phyloP scores from a whole-genome alignment of 768 basidiomycete species.

The Leccinum subgranulosum region DNA sequence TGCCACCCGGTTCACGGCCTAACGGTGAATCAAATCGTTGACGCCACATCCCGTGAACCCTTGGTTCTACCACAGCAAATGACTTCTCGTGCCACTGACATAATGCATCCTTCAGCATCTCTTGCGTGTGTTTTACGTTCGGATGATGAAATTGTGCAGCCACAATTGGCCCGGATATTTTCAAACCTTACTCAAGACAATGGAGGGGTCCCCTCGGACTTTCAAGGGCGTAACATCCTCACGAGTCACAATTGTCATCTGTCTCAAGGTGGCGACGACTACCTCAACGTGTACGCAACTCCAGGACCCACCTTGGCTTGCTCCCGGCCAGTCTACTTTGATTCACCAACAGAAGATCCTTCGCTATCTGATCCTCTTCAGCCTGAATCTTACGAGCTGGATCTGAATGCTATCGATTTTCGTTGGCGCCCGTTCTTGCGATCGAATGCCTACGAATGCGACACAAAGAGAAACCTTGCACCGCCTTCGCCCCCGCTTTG shows the following conservation, averaged over 20 bases:
- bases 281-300: constrained; percentile 36
- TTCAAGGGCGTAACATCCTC: constrained; percentile 3
- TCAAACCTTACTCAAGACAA: constrained; percentile 5
- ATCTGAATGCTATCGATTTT: constrained; percentile 47
- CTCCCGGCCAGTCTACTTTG: constrained; percentile 43
- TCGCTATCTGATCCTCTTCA: constrained; percentile 38
- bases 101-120: constrained; percentile 9
- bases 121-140: constrained; percentile 18
- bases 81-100: constrained; percentile 5
- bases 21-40: not conserved
- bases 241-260: not conserved
- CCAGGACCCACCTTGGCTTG: constrained; percentile 43
- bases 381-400: constrained; percentile 35
- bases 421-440: constrained; percentile 52
- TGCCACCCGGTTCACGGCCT: constrained; percentile 11
- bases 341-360: constrained; percentile 51
- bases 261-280: constrained; percentile 1
- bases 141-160: constrained; percentile 4
- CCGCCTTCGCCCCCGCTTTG: constrained; percentile 1
- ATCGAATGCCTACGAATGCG: constrained; percentile 16
- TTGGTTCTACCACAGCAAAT: constrained; percentile 7
- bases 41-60: constrained; percentile 1
- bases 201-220: constrained; percentile 13
- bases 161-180: constrained; percentile 4
- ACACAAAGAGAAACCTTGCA: not conserved